Evolutionary conservation across 495 filamentous ascomycete species (phyloP), one percentile per base, ranked within the genome.

Genomic region (Sordaria brevicollis): DNA sequence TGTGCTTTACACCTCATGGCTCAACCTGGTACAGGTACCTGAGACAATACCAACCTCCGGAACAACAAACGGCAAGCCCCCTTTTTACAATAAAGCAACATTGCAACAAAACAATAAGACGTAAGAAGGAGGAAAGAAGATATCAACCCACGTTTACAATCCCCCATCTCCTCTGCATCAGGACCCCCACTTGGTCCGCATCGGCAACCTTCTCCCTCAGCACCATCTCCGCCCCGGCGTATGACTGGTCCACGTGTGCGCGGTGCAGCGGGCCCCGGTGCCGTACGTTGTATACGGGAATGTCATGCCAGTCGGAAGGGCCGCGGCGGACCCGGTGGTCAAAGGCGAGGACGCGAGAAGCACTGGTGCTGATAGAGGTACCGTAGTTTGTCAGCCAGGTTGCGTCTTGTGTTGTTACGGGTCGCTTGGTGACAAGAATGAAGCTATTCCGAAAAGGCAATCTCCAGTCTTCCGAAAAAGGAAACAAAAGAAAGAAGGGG

Each of bases 241-340:
- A 91, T 65, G 88, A 89, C 76, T 92, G 90, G 76, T 92, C 90
- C 71, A 92, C 88, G 74, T 92, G 90, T 0, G 90, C 89, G 35
- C 88, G 82, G 65, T 87, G 82, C 3, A 91, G 85, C 1, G 90
- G 90, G 8, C 88, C 87, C 43, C 89, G 87, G 65, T 84, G 76
- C 5, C 72, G 66, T 7, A 73, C 68, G 36, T 76, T 79, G 62
- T 77, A 71, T 25, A 70, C 71, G 69, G 76, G 72, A 0, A 76
- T 72, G 37, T 72, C 73, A 69, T 81, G 74, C 65, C 74, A 74
- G 71, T 86, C 79, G 0, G 77, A 73, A 11, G 82, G 74, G 0
- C 81, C 81, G 41, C 88, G 86, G 21, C 90, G 90, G 80, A 90
- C 87, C 67, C 88, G 91, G 76, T 91, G 89, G 82, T 91, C 89